phyloP scores from a whole-genome alignment of 169 alveolate genomes.

The Eimeria zaria region DNA sequence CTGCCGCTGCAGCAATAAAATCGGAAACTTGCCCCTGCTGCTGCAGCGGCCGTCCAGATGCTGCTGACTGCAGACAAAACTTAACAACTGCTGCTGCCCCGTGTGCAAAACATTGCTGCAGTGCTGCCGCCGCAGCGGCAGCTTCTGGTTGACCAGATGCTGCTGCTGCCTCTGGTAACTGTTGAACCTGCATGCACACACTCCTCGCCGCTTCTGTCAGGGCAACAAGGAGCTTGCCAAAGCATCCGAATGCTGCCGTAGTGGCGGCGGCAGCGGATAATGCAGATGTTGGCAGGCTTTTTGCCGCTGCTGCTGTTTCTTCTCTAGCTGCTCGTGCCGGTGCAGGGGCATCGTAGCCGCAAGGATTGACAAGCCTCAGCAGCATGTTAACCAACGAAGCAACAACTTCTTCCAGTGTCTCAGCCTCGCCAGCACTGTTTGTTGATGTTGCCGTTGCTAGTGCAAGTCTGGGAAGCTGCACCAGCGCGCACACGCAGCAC shows the following conservation, averaged over 20 bases:
- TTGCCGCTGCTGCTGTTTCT: not conserved
- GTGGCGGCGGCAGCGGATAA: not conserved
- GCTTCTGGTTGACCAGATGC: not conserved
- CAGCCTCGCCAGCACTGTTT: not conserved
- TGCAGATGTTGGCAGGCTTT: not conserved
- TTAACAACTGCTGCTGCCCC: conserved; percentile 18
- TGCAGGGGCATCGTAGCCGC: not conserved
- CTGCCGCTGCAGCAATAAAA: conserved; percentile 36
- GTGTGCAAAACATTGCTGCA: conserved; percentile 26
- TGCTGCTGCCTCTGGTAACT: not conserved
- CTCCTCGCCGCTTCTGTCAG: conserved; percentile 66
- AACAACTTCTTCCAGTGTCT: not conserved
- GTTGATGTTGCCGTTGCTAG: not conserved
- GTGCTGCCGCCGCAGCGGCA: conserved; percentile 15
- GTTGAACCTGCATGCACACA: conserved; percentile 32
- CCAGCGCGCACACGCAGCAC: conserved; percentile 62
- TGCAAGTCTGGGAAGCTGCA: conserved; percentile 40
- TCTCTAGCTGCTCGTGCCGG: not conserved
- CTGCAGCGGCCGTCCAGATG: not conserved
- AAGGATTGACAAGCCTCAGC: not conserved
- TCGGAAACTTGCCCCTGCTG: conserved; percentile 56
- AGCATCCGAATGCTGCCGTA: conserved; percentile 43
- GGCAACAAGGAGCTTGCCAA: conserved; percentile 63
- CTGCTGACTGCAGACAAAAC: conserved; percentile 24
- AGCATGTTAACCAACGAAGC: conserved; percentile 43